Evolutionary conservation across 768 basidiomycete species (phyloP).

Genomic region (Lactarius deliciosus): DNA sequence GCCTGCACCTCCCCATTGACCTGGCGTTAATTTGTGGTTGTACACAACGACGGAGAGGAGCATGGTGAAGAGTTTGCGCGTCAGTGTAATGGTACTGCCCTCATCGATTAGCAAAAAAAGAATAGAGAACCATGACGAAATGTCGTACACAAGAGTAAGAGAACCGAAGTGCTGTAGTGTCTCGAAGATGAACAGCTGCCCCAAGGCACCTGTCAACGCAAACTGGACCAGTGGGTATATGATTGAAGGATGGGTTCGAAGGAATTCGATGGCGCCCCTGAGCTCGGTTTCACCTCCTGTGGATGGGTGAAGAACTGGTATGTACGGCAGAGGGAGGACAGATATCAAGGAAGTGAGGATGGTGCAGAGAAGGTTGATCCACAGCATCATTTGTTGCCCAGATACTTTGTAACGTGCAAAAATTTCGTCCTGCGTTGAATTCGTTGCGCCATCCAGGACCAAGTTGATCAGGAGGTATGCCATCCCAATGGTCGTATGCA

Average conservation of each 20-base stretch:
- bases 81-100: constrained; percentile 86
- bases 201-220: constrained; percentile 86
- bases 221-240: constrained; percentile 76
- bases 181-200: constrained; percentile 98
- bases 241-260: constrained; percentile 74
- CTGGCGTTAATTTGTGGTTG: constrained; percentile 75
- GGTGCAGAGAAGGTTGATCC: constrained; percentile 89
- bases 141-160: constrained; percentile 76
- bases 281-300: constrained; percentile 62
- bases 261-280: constrained; percentile 65
- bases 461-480: constrained; percentile 83
- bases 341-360: constrained; percentile 66
- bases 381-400: constrained; percentile 99
- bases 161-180: constrained; percentile 90
- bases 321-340: constrained; percentile 72
- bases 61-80: constrained; percentile 98
- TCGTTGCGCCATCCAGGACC: constrained; percentile 86
- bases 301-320: constrained; percentile 79
- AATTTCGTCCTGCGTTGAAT: constrained; percentile 97
- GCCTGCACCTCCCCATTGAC: constrained; percentile 91
- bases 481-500: constrained; percentile 68
- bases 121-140: constrained; percentile 9
- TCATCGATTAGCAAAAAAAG: constrained; percentile 20
- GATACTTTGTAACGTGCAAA: constrained; percentile 72
- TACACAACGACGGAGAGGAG: constrained; percentile 91